Base-by-base conservation (phyloP, 371 early-diverging fungal species). In the Mucor sp. region DNA sequence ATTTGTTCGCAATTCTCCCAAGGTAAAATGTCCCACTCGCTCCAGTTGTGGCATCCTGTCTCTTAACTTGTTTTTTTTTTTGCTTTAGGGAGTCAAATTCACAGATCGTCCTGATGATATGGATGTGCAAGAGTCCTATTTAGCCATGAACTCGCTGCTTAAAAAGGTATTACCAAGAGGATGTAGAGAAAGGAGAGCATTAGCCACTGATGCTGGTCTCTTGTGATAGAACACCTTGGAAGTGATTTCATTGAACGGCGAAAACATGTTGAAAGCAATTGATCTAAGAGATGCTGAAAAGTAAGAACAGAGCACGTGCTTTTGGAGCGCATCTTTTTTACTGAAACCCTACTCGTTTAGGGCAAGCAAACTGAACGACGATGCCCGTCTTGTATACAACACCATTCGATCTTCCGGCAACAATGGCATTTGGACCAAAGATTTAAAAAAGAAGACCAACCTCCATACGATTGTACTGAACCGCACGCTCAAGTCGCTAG, bases 381-480 rank as follows among this genome's bases (percentile, higher is more conserved):
- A 84, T 53, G 75, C 70, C 21, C 80, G 84, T 63, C 63, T 93
- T n/a, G 90, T 97, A 0, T 97, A 93, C 74, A 86, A 91, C 64
- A 80, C 86, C 19, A 94, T 97, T 67, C 92, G 93, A 66, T 85
- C 86, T n/a, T 87, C 91, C 43, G 92, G 87, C 32, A 91, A 93
- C 73, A 90, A 89, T 48, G 96, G 96, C 23, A 91, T 97, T 60
- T 98, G 98, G 99, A 85, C 94, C 32, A 95, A 93, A 74, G 93
- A 94, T 53, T 80, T 99, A 23, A 94, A 94, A 75, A 84, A 86
- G 43, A 89, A 92, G 70, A 94, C 95, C 19, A 93, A 93, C 57
- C 77, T 99, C 48, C 96, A 94, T 57, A 88, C 90, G 35, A 86
- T 91, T 63, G 88, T 94, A 8, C 86, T 98, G 48, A 91, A 85